Evolutionary conservation across 1,284 basidiomycete species (phyloP).

Genomic region (Boletus mariae): DNA sequence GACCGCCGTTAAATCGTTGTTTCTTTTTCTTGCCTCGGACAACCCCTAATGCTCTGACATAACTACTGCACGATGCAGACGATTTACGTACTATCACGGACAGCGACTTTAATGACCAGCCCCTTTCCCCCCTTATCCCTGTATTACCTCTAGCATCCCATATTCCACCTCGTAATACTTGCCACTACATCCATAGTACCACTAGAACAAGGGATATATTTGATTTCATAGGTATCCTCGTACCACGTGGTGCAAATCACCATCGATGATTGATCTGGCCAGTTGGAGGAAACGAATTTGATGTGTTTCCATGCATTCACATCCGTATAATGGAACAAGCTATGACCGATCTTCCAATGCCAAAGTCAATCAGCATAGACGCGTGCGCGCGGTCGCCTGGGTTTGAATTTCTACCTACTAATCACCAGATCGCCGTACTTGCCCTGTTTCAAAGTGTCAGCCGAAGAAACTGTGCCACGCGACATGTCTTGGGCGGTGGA

Average conservation of each 20-base stretch:
- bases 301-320: conserved; percentile 21
- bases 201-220: conserved; percentile 21
- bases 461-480: conserved; percentile 18
- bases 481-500: conserved; percentile 15
- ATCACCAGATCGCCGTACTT: not conserved
- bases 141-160: conserved; percentile 24
- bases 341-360: conserved; percentile 16
- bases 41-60: conserved; percentile 11
- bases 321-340: not conserved
- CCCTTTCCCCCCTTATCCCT: conserved; percentile 8
- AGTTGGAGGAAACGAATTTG: conserved; percentile 20
- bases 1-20: conserved; percentile 27
- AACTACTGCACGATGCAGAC: conserved; percentile 16
- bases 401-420: conserved; percentile 17
- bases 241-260: conserved; percentile 7
- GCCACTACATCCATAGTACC: conserved; percentile 23
- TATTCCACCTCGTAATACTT: conserved; percentile 27
- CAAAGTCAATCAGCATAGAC: conserved; percentile 29
- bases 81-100: conserved; percentile 30
- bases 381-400: conserved; percentile 19
- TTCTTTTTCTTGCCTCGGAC: not conserved
- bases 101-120: conserved; percentile 21
- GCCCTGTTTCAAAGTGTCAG: conserved; percentile 27
- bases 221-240: conserved; percentile 15
- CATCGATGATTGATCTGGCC: conserved; percentile 16